Percentiles rank a stretch among this genome's conserved stretches.
These are phyloP conservation scores for Citrus trifoliata DNA, from an alignment of 345 rosid genomes.

Conservation along the genomic window DNA sequence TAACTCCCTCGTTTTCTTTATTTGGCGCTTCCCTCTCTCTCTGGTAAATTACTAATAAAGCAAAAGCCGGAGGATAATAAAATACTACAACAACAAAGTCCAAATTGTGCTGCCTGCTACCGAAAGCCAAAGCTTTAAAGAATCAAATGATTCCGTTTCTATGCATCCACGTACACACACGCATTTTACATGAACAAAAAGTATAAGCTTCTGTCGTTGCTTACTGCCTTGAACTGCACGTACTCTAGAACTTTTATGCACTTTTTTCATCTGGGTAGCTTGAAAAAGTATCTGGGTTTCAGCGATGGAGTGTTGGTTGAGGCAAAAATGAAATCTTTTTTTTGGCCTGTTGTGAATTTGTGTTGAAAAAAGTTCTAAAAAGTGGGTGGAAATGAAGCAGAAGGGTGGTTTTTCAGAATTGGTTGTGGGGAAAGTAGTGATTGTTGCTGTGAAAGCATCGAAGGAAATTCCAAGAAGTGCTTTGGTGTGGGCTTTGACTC, in stretches of 20 bases:
- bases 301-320: background rate
- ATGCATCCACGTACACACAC: background rate
- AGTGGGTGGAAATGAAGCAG: conserved; percentile 31
- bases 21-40: background rate
- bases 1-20: background rate
- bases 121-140: background rate
- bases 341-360: conserved; percentile 15
- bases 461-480: conserved; percentile 87
- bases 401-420: conserved; percentile 44
- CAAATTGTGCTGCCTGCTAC: background rate
- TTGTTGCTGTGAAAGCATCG: conserved; percentile 84
- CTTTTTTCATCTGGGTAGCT: background rate
- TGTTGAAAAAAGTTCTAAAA: conserved; percentile 6
- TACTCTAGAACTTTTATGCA: no score
- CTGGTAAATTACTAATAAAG: background rate
- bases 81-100: background rate
- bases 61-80: background rate
- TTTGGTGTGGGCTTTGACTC: conserved; percentile 86
- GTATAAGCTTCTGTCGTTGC: conserved; percentile 15
- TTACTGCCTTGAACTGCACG: no score
- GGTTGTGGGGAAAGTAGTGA: conserved; percentile 59
- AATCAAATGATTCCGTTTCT: background rate
- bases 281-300: background rate
- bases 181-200: conserved; percentile 22
- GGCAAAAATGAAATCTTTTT: background rate